Evolutionary conservation across 2,329 filamentous ascomycete genomes (phyloP), one percentile per base, ranked within the genome.

Genomic region (Venturia pyrina): DNA sequence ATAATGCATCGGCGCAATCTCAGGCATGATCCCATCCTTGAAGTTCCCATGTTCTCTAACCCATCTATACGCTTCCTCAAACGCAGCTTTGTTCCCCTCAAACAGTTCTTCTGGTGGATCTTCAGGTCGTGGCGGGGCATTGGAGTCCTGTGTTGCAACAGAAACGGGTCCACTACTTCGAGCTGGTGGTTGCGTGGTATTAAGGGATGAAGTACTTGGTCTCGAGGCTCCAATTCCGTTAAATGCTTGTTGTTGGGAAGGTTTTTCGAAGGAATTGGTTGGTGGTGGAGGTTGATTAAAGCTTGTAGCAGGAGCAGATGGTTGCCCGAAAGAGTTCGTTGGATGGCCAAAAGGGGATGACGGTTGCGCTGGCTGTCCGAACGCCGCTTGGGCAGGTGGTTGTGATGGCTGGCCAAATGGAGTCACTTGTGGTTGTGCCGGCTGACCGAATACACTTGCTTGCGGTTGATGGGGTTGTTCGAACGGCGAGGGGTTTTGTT

Each of bases 371-470:
- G 46, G 56, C 19, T 40, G 37, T 28, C 46, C 37, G 6, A 60
- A 68, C 50, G 67, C 61, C 44, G 72, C 69, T 64, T 72, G 72
- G 1, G 70, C 67, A 53, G 66, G 66, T 8, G 68, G 60, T 15
- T 64, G 62, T 40, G 63, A 50, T 17, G 63, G 50, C 37, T 67
- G 66, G n/a, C 53, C 43, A 41, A 67, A 67, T 8, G 66, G 17
- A n/a, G n/a, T 64, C 21, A n/a, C 46, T 24, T 50, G 46, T n/a
- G 46, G n/a, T 50, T 50, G 46, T 50, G 72, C 68, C n/a, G 72
- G 70, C 56, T 74, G 72, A 34, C 70, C 70, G 65, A 73, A 73
- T 1, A 70, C 67, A 61, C 66, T 66, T 15, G 10, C 63, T 61
- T 37, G 24, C 32, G 15, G 11, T 44, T 44, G 43, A 17, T 5